phyloP scores from a whole-genome alignment of 2,329 filamentous ascomycete genomes.

The Raffaelea albimanens region DNA sequence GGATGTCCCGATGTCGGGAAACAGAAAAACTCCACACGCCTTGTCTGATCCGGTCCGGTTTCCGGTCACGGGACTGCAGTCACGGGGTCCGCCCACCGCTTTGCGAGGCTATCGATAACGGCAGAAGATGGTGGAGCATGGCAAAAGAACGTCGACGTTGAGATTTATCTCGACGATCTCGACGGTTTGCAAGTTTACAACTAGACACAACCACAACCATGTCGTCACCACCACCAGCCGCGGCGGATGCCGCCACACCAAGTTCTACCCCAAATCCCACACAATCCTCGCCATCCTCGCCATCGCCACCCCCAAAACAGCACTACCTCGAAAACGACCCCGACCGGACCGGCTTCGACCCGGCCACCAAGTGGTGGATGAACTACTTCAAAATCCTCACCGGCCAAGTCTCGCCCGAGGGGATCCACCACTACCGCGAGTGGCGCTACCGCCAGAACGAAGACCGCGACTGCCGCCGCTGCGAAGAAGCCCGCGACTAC shows the following conservation, averaged over 20 bases:
- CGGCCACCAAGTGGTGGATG: conserved; percentile 56
- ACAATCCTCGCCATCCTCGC: too few species aligned
- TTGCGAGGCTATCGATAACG: too few species aligned
- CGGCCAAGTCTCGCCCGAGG: conserved; percentile 59
- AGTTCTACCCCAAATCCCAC: neutral
- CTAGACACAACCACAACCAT: neutral
- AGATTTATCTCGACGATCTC: too few species aligned
- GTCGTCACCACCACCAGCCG: conserved; percentile 6
- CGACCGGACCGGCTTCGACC: conserved; percentile 53
- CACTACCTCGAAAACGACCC: conserved; percentile 44
- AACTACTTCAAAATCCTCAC: conserved; percentile 80
- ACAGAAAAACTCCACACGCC: too few species aligned
- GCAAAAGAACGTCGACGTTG: too few species aligned
- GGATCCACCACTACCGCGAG: conserved; percentile 66
- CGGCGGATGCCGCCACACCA: neutral
- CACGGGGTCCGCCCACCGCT: too few species aligned
- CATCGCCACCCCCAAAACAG: neutral
- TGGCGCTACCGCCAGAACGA: conserved; percentile 68
- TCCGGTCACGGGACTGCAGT: too few species aligned
- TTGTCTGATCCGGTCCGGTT: too few species aligned
- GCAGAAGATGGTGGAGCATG: too few species aligned
- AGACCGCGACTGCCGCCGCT: conserved; percentile 66
- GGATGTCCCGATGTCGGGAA: too few species aligned
- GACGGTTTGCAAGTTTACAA: too few species aligned
- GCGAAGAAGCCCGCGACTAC: conserved; percentile 75